Percentiles rank a stretch among this genome's conserved stretches.
Evolutionary conservation across 1,139 yeast species (phyloP).

Genomic region (Meyerozyma elateridarum): DNA sequence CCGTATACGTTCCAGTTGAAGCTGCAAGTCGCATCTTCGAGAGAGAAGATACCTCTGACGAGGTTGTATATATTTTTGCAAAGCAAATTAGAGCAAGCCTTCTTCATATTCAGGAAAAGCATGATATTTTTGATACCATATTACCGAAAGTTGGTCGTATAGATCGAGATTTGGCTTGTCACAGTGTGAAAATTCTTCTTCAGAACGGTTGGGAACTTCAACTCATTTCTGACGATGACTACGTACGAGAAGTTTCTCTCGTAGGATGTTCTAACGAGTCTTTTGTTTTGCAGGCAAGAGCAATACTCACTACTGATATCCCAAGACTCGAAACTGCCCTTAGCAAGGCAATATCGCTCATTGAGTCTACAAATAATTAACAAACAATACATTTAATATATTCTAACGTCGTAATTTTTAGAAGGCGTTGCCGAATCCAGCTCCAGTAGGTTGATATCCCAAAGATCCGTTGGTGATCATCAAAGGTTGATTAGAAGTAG

Average conservation of each 20-base stretch:
- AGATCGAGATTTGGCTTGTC: constrained; percentile 3
- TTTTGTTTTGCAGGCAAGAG: no score
- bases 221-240: not conserved
- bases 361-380: not conserved
- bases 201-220: not conserved
- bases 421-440: constrained; percentile 60
- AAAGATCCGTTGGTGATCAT: constrained; percentile 64
- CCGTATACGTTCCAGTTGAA: constrained; percentile 25
- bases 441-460: constrained; percentile 63
- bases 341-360: not conserved
- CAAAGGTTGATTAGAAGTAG: constrained; percentile 47
- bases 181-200: not conserved
- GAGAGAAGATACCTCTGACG: not conserved
- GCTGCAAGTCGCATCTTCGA: not conserved
- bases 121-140: not conserved
- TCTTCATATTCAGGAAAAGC: constrained; percentile 1
- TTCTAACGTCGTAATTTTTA: no score
- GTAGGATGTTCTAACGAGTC: no score
- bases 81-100: not conserved
- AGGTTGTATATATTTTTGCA: not conserved
- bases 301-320: not conserved
- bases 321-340: not conserved
- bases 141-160: not conserved
- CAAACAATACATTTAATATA: not conserved
- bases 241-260: no score